Evolutionary conservation across 257 asterid genomes (phyloP), one percentile per base, ranked within the genome.

Genomic region (Solanum rostratum): DNA sequence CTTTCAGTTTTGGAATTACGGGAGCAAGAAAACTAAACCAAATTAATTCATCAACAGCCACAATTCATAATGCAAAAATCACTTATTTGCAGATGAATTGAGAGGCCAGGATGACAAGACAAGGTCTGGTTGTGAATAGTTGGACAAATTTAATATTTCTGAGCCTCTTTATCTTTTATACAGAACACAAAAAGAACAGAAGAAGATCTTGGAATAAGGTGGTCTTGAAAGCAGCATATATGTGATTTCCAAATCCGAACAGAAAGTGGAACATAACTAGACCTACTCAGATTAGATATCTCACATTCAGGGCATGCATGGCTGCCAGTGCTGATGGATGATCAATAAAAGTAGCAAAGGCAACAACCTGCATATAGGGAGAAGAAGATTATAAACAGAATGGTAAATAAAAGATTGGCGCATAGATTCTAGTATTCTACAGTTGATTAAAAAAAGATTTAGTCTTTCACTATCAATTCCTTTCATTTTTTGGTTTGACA

Each of bases 251-350:
- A 49, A 49, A 78, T 50, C 82, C 63, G 50, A 78, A 29, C 63
- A 49, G 63, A 53, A 24, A 27, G 63, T 27, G 82, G 82, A 50
- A 78, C 63, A 49, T 29, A 78, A 50, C 45, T 10, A 78, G 63
- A 49, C 45, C 59, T 27, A 76, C 63, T 78, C 46, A 43, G 83
- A 80, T 57, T 37, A 84, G 83, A 7, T 80, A 83, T 45, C 98
- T 93, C 87, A 97, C 99, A 87, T 95, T 95, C 85, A 97, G 86
- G 41, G 98, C 87, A 85, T 94, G 95, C 86, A 97, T 90, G 20
- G 97, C 93, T 79, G 96, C 92, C 93, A 95, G 87, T 74, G 99
- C 99, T 53, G 98, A 90, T 87, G 87, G 98, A 88, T 91, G 98
- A 91, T 93, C 93, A 37, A 91, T 90, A 89, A 97, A 97, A 80